Evolutionary conservation across 148 eudicot genomes (phyloP).

Genomic region (Persicaria maculosa): DNA sequence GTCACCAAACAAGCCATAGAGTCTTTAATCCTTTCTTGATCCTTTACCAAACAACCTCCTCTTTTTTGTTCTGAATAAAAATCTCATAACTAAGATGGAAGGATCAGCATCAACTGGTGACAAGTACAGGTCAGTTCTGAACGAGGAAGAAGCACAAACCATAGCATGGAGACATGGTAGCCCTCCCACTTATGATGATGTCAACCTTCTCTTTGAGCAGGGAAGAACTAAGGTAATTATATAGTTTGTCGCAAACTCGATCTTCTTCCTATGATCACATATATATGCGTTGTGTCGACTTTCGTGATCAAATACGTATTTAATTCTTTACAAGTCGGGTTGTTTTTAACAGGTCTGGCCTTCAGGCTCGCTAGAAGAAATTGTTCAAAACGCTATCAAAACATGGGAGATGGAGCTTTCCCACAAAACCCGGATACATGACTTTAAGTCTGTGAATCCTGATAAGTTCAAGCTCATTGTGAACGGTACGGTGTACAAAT

Average conservation of each 20-base stretch:
- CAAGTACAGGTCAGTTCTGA: slow-evolving; percentile 56
- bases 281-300: too few species aligned
- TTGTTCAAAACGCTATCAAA: slow-evolving; percentile 86
- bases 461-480: slow-evolving; percentile 72
- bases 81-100: too few species aligned
- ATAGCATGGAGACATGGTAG: slow-evolving; percentile 73
- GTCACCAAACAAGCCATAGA: background rate
- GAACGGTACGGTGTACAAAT: slow-evolving; percentile 37
- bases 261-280: background rate
- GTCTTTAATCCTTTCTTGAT: background rate
- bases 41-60: background rate
- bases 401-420: slow-evolving; percentile 96
- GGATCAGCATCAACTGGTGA: slow-evolving; percentile 17
- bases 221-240: slow-evolving; percentile 58
- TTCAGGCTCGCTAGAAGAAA: slow-evolving; percentile 77
- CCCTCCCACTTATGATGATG: slow-evolving; percentile 52
- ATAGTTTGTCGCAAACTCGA: background rate
- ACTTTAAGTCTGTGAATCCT: slow-evolving; percentile 64
- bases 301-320: too few species aligned
- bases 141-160: slow-evolving; percentile 38
- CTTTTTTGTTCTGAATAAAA: too few species aligned
- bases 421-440: slow-evolving; percentile 67
- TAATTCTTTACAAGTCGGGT: too few species aligned
- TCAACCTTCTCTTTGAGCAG: slow-evolving; percentile 65
- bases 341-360: slow-evolving; percentile 50